Percentiles rank a stretch among this genome's conserved stretches.
These are phyloP conservation scores for Periconia macrospinosa DNA, from an alignment of 2,329 filamentous ascomycete genomes.

Conservation along the genomic window DNA sequence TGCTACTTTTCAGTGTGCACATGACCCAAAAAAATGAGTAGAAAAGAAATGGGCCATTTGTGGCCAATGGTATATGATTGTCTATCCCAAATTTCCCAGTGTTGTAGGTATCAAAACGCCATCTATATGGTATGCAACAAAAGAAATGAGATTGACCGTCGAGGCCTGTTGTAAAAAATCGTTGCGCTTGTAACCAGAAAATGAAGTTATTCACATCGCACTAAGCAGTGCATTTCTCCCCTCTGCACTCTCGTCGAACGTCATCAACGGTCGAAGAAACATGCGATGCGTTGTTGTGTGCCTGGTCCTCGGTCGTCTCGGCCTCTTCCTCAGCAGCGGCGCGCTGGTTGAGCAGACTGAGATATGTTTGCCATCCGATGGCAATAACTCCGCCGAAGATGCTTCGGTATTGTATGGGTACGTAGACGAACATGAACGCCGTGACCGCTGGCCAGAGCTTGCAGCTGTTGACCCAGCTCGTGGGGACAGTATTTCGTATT, in stretches of 20 bases:
- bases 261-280: neutral
- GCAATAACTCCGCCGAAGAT: constrained; percentile 77
- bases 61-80: constrained; percentile 3
- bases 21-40: no score
- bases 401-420: constrained; percentile 76
- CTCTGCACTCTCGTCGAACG: neutral
- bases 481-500: constrained; percentile 74
- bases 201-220: neutral
- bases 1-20: no score
- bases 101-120: constrained; percentile 9
- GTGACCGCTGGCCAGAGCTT: constrained; percentile 90
- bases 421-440: constrained; percentile 83
- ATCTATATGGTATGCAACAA: constrained; percentile 17
- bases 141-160: constrained; percentile 8
- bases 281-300: neutral
- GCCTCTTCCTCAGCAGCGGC: constrained; percentile 62
- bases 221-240: constrained; percentile 19
- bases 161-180: neutral
- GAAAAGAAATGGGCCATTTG: neutral
- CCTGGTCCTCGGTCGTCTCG: constrained; percentile 9
- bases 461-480: constrained; percentile 74
- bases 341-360: constrained; percentile 75
- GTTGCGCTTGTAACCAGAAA: no score
- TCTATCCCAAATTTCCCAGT: neutral
- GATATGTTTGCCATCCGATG: constrained; percentile 90